A percentile compares a stretch with the other conserved stretches of the same genome.
These are phyloP conservation scores for Plasmodium sp. DNA, from an alignment of 169 alveolate genomes.

Conservation along the genomic window DNA sequence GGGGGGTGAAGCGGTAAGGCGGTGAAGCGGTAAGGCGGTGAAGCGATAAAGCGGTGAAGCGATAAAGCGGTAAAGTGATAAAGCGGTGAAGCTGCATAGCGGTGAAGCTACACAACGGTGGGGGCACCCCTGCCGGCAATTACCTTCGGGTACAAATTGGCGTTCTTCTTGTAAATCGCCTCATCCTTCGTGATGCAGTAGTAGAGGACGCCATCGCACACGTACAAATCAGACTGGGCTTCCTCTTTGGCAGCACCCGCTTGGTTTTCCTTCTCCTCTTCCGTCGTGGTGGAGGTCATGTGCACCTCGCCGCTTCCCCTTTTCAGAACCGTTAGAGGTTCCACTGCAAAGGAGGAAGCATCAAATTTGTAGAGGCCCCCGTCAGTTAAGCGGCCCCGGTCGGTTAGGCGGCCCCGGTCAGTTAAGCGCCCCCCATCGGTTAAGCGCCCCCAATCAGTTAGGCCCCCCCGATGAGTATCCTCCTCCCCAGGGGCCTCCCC, in stretches of 20 bases:
- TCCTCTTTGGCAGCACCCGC: background rate
- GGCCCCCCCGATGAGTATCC: background rate
- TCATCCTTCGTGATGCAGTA: slow-evolving; percentile 54
- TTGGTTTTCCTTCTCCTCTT: background rate
- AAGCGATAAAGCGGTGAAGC: background rate
- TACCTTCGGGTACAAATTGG: slow-evolving; percentile 60
- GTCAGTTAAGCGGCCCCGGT: too few species aligned
- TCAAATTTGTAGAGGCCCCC: slow-evolving; percentile 6
- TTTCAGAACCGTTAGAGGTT: background rate
- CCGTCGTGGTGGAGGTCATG: background rate
- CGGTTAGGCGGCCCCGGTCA: too few species aligned
- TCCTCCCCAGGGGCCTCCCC: background rate
- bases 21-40: background rate
- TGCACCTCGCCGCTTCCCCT: background rate
- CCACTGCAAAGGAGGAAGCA: background rate
- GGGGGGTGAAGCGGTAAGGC: background rate
- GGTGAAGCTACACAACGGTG: background rate
- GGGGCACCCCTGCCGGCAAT: background rate
- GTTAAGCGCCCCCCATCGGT: background rate
- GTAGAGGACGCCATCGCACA: slow-evolving; percentile 39
- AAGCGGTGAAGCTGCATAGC: background rate
- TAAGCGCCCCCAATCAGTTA: too few species aligned
- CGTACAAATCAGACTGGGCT: background rate
- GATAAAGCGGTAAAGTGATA: background rate
- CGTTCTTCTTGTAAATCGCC: slow-evolving; percentile 33